Conservation (phyloP, 345 rosid species). For the Microcos paniculata region DNA sequence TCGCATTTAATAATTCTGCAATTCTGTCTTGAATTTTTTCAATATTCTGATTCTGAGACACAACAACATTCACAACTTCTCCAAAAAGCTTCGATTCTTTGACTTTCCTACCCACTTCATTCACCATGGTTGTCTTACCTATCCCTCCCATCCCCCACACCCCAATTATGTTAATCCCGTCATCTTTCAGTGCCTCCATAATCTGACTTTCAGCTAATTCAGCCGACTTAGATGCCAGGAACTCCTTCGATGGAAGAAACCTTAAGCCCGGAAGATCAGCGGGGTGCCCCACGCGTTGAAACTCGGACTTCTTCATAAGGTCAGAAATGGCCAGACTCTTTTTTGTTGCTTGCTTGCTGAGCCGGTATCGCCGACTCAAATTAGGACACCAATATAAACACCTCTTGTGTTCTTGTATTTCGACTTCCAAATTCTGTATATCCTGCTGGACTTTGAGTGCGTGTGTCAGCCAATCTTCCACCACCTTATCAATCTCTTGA, state of each 20-base stretch:
- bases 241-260: neutral
- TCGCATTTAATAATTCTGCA: neutral
- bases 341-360: neutral
- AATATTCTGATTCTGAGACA: neutral
- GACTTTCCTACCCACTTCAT: neutral
- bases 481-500: neutral
- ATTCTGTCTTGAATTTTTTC: neutral
- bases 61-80: neutral
- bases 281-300: neutral
- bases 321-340: neutral
- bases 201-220: neutral
- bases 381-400: neutral
- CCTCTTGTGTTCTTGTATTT: neutral
- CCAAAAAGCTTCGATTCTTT: neutral
- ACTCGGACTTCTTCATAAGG: neutral
- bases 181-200: neutral
- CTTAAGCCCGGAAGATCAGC: neutral
- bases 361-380: neutral
- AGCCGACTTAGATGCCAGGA: neutral
- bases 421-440: neutral
- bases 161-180: neutral
- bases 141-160: neutral
- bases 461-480: neutral
- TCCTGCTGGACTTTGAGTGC: neutral
- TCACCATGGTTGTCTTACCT: constrained; percentile 21